Percentiles rank a stretch among this genome's conserved stretches.
phyloP scores from a whole-genome alignment of 2,329 filamentous ascomycete genomes.

The Sarocladium brachiariae region DNA sequence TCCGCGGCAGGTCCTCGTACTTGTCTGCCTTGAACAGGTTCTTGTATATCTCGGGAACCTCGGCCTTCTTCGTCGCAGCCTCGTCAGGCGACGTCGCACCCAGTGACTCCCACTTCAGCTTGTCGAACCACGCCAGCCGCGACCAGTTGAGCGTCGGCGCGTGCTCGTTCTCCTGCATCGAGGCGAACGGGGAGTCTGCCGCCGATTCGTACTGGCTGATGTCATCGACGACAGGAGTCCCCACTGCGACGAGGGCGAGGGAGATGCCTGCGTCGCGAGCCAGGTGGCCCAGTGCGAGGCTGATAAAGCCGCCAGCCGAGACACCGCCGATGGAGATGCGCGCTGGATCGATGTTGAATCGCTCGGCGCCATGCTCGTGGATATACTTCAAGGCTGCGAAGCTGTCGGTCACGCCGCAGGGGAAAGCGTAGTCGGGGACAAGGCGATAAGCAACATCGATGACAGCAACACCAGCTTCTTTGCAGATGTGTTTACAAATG shows the following conservation, averaged over 20 bases:
- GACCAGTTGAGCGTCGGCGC: slow-evolving; percentile 36
- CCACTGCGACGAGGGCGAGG: slow-evolving; percentile 27
- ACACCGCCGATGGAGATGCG: slow-evolving; percentile 36
- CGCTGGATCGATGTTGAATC: slow-evolving; percentile 29
- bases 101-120: slow-evolving; percentile 23
- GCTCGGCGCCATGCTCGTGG: slow-evolving; percentile 22
- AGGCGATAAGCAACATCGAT: slow-evolving; percentile 44
- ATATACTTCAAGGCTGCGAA: slow-evolving; percentile 37
- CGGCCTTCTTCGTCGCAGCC: slow-evolving; percentile 12
- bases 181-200: slow-evolving; percentile 29
- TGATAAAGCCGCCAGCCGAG: slow-evolving; percentile 35
- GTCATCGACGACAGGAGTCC: slow-evolving; percentile 32
- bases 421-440: slow-evolving; percentile 41
- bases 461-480: slow-evolving; percentile 34
- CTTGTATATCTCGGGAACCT: slow-evolving; percentile 16
- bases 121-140: slow-evolving; percentile 32
- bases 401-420: slow-evolving; percentile 37
- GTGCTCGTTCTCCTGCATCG: slow-evolving; percentile 32
- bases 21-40: slow-evolving; percentile 27
- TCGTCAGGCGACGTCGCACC: slow-evolving; percentile 12
- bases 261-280: slow-evolving; percentile 31
- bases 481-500: slow-evolving; percentile 39
- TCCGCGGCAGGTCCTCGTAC: slow-evolving; percentile 26
- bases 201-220: slow-evolving; percentile 27
- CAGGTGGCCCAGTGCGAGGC: slow-evolving; percentile 30